A percentile compares a stretch with the other conserved stretches of the same genome.
Conservation (phyloP, 306 rosid genomes). For the Sophora flavescens region DNA sequence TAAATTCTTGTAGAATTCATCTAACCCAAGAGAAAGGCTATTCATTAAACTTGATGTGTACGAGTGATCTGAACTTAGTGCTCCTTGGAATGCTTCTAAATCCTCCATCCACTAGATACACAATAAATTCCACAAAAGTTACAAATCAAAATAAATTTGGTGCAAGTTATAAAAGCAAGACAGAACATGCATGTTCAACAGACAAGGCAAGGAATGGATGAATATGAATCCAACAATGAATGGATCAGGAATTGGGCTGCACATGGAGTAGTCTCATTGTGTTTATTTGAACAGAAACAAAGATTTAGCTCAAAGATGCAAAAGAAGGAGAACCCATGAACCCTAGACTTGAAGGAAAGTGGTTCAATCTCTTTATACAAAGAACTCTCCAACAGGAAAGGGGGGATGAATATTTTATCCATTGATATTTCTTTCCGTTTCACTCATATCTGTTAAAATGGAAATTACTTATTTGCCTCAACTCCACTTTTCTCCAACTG, state of each 20-base stretch:
- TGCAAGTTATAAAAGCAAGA: conserved; percentile 23
- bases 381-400: conserved; percentile 24
- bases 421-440: conserved; percentile 26
- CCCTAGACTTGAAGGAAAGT: not conserved
- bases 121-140: conserved; percentile 3
- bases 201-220: not conserved
- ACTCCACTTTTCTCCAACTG: conserved; percentile 16
- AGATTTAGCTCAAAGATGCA: conserved; percentile 33
- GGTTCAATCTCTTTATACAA: conserved; percentile 8
- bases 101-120: conserved; percentile 88
- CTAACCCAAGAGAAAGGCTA: conserved; percentile 77
- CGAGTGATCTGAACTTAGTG: conserved; percentile 64
- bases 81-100: conserved; percentile 81
- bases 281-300: conserved; percentile 17
- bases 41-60: conserved; percentile 68
- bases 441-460: conserved; percentile 24
- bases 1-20: conserved; percentile 86
- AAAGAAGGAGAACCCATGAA: conserved; percentile 29
- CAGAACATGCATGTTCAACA: not conserved
- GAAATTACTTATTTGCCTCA: not conserved
- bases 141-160: not conserved
- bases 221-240: conserved; percentile 6
- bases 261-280: not conserved
- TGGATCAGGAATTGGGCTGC: not conserved
- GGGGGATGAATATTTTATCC: not conserved